These are phyloP conservation scores for Medicago lupulina DNA, from an alignment of 306 rosid species.

Conservation along the genomic window DNA sequence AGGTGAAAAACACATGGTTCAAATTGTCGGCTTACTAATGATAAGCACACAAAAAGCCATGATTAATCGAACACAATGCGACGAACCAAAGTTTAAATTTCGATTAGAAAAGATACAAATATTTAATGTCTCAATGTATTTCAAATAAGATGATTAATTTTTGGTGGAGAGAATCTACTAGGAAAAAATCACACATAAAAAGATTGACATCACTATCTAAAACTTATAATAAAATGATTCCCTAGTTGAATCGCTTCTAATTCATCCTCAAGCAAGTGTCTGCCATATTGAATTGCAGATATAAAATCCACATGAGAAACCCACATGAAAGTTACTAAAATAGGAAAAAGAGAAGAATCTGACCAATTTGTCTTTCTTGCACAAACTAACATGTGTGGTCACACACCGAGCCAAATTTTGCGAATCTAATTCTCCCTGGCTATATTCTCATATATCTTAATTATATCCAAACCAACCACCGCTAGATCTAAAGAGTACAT, in stretches of 20 bases:
- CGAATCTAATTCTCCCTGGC: constrained; percentile 57
- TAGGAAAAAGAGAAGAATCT: constrained; percentile 55
- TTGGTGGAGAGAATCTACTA: too few species aligned
- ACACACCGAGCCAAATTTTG: constrained; percentile 54
- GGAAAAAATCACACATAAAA: not conserved
- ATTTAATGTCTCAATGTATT: too few species aligned
- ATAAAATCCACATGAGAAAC: constrained; percentile 42
- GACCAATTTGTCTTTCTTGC: constrained; percentile 71
- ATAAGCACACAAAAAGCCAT: too few species aligned
- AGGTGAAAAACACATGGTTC: too few species aligned
- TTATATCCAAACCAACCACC: constrained; percentile 36
- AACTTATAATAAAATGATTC: constrained; percentile 17
- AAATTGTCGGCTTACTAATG: too few species aligned
- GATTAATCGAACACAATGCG: too few species aligned
- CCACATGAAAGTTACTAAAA: constrained; percentile 64
- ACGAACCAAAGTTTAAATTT: too few species aligned
- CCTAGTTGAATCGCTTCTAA: not conserved
- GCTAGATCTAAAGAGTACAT: constrained; percentile 24
- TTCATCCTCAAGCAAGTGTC: constrained; percentile 29
- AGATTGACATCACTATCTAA: constrained; percentile 8
- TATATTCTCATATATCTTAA: constrained; percentile 1
- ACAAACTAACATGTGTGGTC: constrained; percentile 53
- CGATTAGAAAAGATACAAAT: too few species aligned
- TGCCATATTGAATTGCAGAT: not conserved
- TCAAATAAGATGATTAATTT: too few species aligned